Percentiles rank a stretch among this genome's conserved stretches.
These are phyloP conservation scores for Cercospora sp. DNA, from an alignment of 2,329 filamentous ascomycete species.

Conservation along the genomic window DNA sequence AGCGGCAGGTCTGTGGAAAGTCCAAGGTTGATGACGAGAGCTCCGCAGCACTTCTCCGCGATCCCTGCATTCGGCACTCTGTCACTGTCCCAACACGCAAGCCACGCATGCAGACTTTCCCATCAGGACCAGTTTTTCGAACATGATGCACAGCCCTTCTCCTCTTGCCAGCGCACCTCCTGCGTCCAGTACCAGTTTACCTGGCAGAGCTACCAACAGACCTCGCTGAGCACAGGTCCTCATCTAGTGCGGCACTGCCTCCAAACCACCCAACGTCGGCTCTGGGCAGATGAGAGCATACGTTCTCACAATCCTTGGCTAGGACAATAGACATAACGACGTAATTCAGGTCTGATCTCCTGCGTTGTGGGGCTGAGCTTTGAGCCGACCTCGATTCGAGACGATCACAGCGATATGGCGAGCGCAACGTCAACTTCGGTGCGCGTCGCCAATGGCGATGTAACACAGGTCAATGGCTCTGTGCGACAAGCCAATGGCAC, in stretches of 20 bases:
- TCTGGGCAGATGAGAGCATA: not conserved
- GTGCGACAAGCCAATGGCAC: not conserved
- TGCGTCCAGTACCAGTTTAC: not conserved
- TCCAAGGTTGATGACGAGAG: conserved; percentile 4
- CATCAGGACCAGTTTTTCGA: not conserved
- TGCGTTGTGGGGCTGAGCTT: not conserved
- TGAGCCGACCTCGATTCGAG: not conserved
- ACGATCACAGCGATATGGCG: not conserved
- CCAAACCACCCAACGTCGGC: not conserved
- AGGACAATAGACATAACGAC: not conserved
- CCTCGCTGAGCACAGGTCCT: conserved; percentile 1
- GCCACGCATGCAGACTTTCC: conserved; percentile 5
- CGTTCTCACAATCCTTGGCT: not conserved
- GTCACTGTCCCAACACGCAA: conserved; percentile 1
- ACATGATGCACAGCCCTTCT: not conserved
- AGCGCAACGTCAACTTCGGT: conserved; percentile 10
- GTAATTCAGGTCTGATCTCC: not conserved
- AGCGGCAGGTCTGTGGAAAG: not conserved
- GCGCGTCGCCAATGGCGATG: conserved; percentile 5
- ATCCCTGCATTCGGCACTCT: conserved; percentile 2
- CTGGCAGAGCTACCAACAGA: not conserved
- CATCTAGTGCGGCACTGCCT: not conserved
- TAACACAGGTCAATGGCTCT: conserved; percentile 6
- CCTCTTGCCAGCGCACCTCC: not conserved
- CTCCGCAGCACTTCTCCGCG: conserved; percentile 1